Evolutionary conservation across 192 early-diverging fungal species (phyloP), one percentile per base, ranked within the genome.

Genomic region (Umbelopsis sp.): DNA sequence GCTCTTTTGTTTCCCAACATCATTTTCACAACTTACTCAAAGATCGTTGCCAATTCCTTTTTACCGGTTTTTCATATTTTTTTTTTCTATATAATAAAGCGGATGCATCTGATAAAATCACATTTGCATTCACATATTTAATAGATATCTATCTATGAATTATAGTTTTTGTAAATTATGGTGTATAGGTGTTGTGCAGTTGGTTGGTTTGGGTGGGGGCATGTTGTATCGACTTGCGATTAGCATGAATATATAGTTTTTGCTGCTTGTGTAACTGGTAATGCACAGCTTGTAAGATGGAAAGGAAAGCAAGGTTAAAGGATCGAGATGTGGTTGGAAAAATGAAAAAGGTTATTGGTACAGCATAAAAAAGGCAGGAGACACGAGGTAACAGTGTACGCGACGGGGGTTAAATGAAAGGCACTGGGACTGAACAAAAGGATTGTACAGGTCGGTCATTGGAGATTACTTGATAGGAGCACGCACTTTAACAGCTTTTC

Each of bases 391-490:
- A 21, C 20, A 49, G 16, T 4, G n/a, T 49, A 2, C 16, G 47
- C 16, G n/a, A n/a, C n/a, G 47, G n/a, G 47, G 47, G n/a, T 4
- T 49, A 17, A 49, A 49, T 49, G 47, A 49, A 20, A 49, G 47
- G 47, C 45, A 3, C 5, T 49, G 47, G 47, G n/a, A 49, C 5
- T 3, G 31, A 32, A 22, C 21, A 51, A 51, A n/a, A 3, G 29
- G 2, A 29, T 32, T 9, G 54, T 29, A 25, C 25, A 17, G 25
- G 29, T 26, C 32, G 26, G 31, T 11, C 12, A 14, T 29, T 62
- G 26, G 29, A n/a, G n/a, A 34, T 62, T 62, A 62, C 56, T 62
- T 62, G 26, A 62, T 62, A 12, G 56, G 56, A 62, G 56, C 56
- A 62, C 56, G 56, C 25, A 62, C 56, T 34, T 62, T 62, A 3